These are phyloP conservation scores for Xylaria sp. DNA, from an alignment of 2,329 filamentous ascomycete species.

Conservation along the genomic window DNA sequence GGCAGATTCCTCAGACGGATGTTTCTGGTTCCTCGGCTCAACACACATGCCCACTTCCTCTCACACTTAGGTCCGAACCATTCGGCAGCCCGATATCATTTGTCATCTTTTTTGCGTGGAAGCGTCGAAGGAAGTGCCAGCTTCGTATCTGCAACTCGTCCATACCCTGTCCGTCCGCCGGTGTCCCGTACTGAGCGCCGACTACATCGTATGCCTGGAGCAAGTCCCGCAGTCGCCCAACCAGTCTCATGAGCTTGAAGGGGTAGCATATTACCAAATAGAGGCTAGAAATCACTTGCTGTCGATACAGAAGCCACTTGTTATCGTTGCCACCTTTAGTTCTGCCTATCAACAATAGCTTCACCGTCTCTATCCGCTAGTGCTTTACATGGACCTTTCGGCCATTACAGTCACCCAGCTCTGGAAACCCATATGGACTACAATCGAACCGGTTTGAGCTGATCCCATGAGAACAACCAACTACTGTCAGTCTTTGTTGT, in stretches of 20 bases:
- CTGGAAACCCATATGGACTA: slow-evolving; percentile 4
- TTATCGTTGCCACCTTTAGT: slow-evolving; percentile 12
- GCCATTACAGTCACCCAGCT: neutral
- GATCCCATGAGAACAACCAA: slow-evolving; percentile 3
- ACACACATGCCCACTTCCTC: slow-evolving; percentile 6
- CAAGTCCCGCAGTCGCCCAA: slow-evolving; percentile 11
- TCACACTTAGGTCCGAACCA: slow-evolving; percentile 7
- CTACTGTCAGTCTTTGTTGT: slow-evolving; percentile 16
- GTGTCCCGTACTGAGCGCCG: neutral
- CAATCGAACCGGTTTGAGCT: slow-evolving; percentile 8
- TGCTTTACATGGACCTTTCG: neutral
- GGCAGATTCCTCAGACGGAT: slow-evolving; percentile 20
- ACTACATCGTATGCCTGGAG: slow-evolving; percentile 10
- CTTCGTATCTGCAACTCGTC: neutral
- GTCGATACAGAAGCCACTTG: neutral
- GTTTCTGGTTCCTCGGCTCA: slow-evolving; percentile 18
- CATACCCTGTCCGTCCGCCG: neutral
- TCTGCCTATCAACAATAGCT: slow-evolving; percentile 6
- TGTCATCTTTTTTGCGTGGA: slow-evolving; percentile 9
- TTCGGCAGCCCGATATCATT: slow-evolving; percentile 17
- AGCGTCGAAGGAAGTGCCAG: slow-evolving; percentile 5
- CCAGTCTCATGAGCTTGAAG: slow-evolving; percentile 9
- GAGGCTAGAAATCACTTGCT: slow-evolving; percentile 18
- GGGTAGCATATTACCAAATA: slow-evolving; percentile 22
- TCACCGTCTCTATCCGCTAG: neutral